Percentiles rank a stretch among this genome's conserved stretches.
These are phyloP conservation scores for Trifolium fragiferum DNA, from an alignment of 306 rosid species.

Conservation along the genomic window DNA sequence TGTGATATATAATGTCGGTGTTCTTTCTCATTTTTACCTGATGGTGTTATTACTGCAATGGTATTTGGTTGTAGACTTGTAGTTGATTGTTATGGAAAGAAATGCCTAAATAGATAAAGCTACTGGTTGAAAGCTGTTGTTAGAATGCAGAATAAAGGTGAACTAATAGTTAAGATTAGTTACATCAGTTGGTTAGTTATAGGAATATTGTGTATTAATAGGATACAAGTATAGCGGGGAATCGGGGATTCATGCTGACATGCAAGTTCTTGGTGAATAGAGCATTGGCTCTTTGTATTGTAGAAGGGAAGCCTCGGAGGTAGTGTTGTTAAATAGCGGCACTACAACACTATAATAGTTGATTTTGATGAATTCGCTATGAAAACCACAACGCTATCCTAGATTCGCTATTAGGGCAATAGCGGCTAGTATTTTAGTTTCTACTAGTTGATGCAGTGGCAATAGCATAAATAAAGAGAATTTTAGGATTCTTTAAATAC, in stretches of 20 bases:
- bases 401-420: not conserved
- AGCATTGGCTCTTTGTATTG: not conserved
- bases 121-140: not conserved
- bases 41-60: not conserved
- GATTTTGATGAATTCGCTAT: not conserved
- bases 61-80: not conserved
- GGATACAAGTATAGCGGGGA: not conserved
- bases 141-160: not conserved
- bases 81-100: slow-evolving; percentile 6
- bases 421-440: not conserved
- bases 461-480: not conserved
- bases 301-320: not conserved
- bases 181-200: not conserved
- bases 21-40: slow-evolving; percentile 9
- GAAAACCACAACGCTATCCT: not conserved
- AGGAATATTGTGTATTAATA: not conserved
- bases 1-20: slow-evolving; percentile 1
- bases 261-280: not conserved
- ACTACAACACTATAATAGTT: no score
- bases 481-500: not conserved
- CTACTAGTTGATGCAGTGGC: not conserved
- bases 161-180: not conserved
- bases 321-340: not conserved
- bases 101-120: slow-evolving; percentile 1
- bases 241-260: not conserved